phyloP scores from a whole-genome alignment of 2,329 filamentous ascomycete genomes.

The Hypoxylon sp. region DNA sequence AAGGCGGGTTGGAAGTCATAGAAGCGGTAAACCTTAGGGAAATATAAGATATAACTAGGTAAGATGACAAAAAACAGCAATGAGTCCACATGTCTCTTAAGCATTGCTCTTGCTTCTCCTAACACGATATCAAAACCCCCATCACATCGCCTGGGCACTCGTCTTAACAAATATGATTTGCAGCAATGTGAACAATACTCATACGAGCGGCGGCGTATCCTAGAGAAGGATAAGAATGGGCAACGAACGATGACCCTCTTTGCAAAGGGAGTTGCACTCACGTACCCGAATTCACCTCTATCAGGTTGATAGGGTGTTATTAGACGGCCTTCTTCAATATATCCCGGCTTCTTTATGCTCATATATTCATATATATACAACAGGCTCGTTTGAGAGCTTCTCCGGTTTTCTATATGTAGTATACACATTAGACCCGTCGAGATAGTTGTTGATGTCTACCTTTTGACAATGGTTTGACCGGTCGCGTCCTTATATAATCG shows the following conservation, averaged over 20 bases:
- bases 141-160: neutral
- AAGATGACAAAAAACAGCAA: too few species aligned
- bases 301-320: neutral
- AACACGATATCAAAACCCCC: too few species aligned
- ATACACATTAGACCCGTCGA: constrained; percentile 23
- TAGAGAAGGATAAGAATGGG: neutral
- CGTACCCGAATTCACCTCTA: neutral
- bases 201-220: neutral
- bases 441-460: constrained; percentile 6
- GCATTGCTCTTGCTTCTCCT: too few species aligned
- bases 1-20: too few species aligned
- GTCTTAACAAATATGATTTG: neutral
- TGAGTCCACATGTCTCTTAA: too few species aligned
- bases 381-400: constrained; percentile 13
- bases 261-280: neutral
- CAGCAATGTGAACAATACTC: neutral
- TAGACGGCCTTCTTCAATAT: neutral
- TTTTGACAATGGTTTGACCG: neutral
- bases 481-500: constrained; percentile 12
- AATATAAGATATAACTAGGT: too few species aligned
- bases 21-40: too few species aligned
- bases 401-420: constrained; percentile 21
- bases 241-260: neutral
- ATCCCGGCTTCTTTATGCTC: neutral
- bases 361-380: constrained; percentile 41